Evolutionary conservation across 352 stramenopile genomes (phyloP).

Genomic region (Phytophthora citrophthora): DNA sequence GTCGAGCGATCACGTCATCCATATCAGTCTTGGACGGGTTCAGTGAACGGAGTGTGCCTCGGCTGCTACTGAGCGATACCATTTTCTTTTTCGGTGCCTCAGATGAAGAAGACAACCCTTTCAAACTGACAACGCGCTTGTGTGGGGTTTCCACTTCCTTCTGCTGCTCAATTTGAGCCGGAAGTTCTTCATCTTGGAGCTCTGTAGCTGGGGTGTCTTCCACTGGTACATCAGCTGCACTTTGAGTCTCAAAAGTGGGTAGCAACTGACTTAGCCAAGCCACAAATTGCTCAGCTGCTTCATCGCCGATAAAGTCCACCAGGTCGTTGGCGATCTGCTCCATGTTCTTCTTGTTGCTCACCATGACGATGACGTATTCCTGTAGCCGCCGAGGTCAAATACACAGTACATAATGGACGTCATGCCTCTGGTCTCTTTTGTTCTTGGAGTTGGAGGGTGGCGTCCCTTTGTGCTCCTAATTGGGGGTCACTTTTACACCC

Average conservation of each 20-base stretch:
- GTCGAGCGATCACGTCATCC: constrained; percentile 65
- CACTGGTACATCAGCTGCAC: neutral
- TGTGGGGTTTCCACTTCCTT: constrained; percentile 27
- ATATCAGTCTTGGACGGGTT: constrained; percentile 49
- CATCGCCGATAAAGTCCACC: constrained; percentile 85
- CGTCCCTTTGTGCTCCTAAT: constrained; percentile 26
- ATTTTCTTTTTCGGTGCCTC: constrained; percentile 55
- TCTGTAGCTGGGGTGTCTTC: constrained; percentile 2
- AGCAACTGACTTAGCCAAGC: constrained; percentile 70
- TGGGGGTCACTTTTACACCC: constrained; percentile 21
- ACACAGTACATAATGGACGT: constrained; percentile 44
- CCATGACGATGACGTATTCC: constrained; percentile 89
- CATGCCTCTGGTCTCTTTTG: constrained; percentile 29
- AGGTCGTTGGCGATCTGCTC: constrained; percentile 82
- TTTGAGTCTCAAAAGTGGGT: constrained; percentile 51
- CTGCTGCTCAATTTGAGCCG: constrained; percentile 10
- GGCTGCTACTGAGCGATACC: constrained; percentile 46
- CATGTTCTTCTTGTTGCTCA: constrained; percentile 90
- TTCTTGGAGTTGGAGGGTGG: constrained; percentile 26
- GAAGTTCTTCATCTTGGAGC: constrained; percentile 10
- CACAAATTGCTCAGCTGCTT: constrained; percentile 77
- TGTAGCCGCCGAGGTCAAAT: constrained; percentile 30
- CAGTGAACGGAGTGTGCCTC: constrained; percentile 63
- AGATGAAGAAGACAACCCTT: constrained; percentile 40
- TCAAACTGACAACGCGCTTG: constrained; percentile 76